phyloP scores from a whole-genome alignment of 441 rosid genomes.

The Erodium texanum region DNA sequence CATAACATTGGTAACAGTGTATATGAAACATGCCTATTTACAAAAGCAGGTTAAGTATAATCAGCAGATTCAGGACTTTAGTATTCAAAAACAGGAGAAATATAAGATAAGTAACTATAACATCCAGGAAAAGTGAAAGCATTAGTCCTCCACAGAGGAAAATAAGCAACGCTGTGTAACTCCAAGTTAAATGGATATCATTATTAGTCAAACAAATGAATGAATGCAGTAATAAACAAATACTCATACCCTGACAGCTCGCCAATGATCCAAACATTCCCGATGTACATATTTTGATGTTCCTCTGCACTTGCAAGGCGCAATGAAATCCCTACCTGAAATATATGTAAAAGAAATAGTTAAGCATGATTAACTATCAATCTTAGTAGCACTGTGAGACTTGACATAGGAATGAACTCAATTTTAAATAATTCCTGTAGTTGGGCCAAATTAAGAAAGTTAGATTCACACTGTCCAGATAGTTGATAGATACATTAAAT shows the following conservation, averaged over 20 bases:
- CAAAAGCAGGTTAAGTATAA: not conserved
- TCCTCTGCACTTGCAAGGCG: constrained; percentile 99
- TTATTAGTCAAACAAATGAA: not conserved
- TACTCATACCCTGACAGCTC: constrained; percentile 64
- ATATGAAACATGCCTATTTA: not conserved
- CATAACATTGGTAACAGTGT: not conserved
- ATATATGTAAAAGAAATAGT: constrained; percentile 8
- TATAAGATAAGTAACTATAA: not conserved
- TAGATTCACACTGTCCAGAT: not conserved
- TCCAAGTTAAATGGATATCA: not conserved
- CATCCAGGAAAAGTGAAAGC: not conserved
- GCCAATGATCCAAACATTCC: constrained; percentile 97
- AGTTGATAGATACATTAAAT: not conserved
- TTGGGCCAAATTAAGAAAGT: not conserved
- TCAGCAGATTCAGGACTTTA: not conserved
- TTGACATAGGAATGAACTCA: not conserved
- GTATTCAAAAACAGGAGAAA: not conserved
- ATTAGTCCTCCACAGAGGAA: not conserved
- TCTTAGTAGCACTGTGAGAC: not conserved
- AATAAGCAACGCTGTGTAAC: not conserved
- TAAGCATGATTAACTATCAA: constrained; percentile 1
- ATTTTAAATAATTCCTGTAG: not conserved
- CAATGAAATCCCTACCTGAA: constrained; percentile 97
- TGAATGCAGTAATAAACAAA: not conserved
- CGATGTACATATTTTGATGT: constrained; percentile 96